phyloP scores from a whole-genome alignment of 805 yeast species.

The Candida boidinii region DNA sequence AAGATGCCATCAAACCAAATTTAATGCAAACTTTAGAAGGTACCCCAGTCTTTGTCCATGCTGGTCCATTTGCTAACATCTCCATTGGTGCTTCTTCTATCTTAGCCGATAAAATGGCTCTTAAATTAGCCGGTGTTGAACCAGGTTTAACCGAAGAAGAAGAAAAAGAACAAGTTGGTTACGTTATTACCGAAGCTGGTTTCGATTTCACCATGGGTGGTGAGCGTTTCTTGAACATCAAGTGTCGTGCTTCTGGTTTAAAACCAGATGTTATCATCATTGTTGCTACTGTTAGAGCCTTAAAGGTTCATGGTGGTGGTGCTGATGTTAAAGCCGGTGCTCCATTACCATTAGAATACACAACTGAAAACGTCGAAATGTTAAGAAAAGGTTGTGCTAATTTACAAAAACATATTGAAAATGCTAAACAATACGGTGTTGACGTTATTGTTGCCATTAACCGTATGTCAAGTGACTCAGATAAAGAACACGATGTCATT shows the following conservation, averaged over 20 bases:
- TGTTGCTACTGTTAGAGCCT: constrained; percentile 95
- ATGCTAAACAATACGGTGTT: constrained; percentile 75
- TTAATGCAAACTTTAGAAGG: constrained; percentile 97
- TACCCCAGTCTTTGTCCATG: constrained; percentile 95
- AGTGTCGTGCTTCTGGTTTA: constrained; percentile 86
- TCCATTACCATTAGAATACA: constrained; percentile 73
- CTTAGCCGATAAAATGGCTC: constrained; percentile 85
- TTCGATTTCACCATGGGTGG: constrained; percentile 99
- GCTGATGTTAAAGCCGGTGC: constrained; percentile 94
- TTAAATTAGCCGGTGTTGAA: constrained; percentile 75
- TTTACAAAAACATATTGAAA: constrained; percentile 81
- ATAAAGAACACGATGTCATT: constrained; percentile 70
- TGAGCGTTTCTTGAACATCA: constrained; percentile 91
- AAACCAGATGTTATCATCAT: constrained; percentile 85
- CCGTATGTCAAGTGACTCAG: constrained; percentile 75
- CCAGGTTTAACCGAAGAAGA: constrained; percentile 27
- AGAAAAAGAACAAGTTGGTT: constrained; percentile 48
- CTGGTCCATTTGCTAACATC: constrained; percentile 97
- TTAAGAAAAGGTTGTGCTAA: constrained; percentile 77
- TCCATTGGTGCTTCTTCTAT: constrained; percentile 96
- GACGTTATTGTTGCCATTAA: constrained; percentile 96
- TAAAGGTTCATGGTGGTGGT: constrained; percentile 95
- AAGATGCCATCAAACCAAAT: constrained; percentile 94
- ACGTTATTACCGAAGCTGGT: constrained; percentile 95
- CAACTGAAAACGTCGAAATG: constrained; percentile 71